Evolutionary conservation across 2,329 filamentous ascomycete species (phyloP).

Genomic region (Diplodia sapinea): DNA sequence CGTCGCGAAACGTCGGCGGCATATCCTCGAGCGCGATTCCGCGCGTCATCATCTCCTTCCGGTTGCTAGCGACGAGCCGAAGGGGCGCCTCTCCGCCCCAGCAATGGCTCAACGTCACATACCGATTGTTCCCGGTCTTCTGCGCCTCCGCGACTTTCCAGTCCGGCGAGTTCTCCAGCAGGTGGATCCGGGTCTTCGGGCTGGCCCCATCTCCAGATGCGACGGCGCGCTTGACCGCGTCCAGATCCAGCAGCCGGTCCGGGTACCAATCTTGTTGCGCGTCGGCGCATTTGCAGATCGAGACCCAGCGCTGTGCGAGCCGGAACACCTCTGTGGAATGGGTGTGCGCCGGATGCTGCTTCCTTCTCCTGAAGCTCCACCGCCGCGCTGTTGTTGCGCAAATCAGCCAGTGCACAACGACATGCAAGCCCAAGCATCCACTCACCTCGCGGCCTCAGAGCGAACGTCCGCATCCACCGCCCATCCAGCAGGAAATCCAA

Average conservation of each 20-base stretch:
- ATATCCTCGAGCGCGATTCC: constrained; percentile 28
- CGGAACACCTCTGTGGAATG: constrained; percentile 27
- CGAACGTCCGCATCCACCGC: not conserved
- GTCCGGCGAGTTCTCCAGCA: constrained; percentile 16
- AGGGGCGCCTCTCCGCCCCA: constrained; percentile 32
- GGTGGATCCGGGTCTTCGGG: not conserved
- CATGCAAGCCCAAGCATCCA: not conserved
- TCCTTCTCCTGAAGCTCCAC: not conserved
- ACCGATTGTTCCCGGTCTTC: not conserved
- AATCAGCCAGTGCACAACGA: too few species aligned
- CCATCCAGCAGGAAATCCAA: constrained; percentile 26
- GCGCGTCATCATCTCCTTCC: constrained; percentile 20
- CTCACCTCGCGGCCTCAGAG: not conserved
- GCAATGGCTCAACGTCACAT: constrained; percentile 32
- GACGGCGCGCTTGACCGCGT: not conserved
- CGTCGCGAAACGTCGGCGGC: constrained; percentile 34
- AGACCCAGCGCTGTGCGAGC: constrained; percentile 33
- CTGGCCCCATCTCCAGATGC: not conserved
- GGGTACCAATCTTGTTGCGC: constrained; percentile 3
- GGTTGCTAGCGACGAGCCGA: constrained; percentile 19
- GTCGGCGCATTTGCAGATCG: constrained; percentile 32
- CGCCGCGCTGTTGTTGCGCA: not conserved
- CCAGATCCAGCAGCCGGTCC: constrained; percentile 3
- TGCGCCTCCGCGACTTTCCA: not conserved
- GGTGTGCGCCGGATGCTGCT: constrained; percentile 6